Base-by-base conservation (phyloP, 306 rosid genomes). In the Vigna mungo region DNA sequence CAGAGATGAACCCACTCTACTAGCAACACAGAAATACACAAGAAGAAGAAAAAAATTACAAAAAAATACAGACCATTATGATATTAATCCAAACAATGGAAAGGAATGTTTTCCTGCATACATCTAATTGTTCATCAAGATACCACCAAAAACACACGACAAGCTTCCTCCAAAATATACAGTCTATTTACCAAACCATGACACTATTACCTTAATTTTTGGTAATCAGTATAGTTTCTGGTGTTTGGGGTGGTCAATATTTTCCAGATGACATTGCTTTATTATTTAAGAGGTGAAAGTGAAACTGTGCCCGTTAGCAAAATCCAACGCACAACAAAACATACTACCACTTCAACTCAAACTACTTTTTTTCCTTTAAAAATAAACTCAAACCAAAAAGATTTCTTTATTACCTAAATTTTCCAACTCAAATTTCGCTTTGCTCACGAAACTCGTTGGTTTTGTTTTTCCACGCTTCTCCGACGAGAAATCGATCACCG, bases 401-500 rank as follows among this genome's bases (percentile, higher is more conserved):
- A 15, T 25, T 37, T 59, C n/a, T 17, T 64, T 59, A 47, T 84
- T 92, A 95, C 99, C 99, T 86, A 92, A 32, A 83, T 89, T 92
- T 78, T 89, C 96, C 76, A 89, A 13, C 85, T 90, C 94, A 25
- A 89, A 88, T 70, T 85, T 95, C 72, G 86, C 68, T 84, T 90
- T 95, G 89, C 85, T 92, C 84, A 92, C 88, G 1, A 94, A 88
- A 75, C 92, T 91, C 10, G 87, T 85, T 60, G 96, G 96, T 86
- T 85, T 79, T 36, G 89, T 90, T 68, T 92, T 92, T 58, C 88
- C 93, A 12, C 90, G 90, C 82, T 95, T 95, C 90, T 85, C 96
- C 76, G 89, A 36, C 61, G 99, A 87, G 92, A 95, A 95, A 81
- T 95, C 99, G 48, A 95, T 95, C 77, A 95, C 94, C 63, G 95